Evolutionary conservation across 2,329 filamentous ascomycete species (phyloP).

Genomic region (Cordyceps cicadae): DNA sequence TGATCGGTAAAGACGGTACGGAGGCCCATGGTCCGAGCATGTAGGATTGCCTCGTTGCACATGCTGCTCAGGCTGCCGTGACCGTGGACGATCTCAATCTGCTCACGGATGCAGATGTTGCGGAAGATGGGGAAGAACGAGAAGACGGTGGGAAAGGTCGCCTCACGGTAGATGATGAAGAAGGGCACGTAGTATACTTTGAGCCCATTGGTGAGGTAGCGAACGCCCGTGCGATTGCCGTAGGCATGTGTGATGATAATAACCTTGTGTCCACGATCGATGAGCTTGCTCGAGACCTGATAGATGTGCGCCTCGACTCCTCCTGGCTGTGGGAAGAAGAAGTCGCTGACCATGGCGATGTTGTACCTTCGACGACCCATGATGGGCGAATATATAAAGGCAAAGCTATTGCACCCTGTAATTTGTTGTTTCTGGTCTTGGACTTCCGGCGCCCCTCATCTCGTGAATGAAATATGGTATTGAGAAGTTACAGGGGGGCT

Average conservation of each 20-base stretch:
- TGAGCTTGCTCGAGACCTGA: slow-evolving; percentile 90
- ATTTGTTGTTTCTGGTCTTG: neutral
- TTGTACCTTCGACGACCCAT: slow-evolving; percentile 54
- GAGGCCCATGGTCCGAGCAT: slow-evolving; percentile 91
- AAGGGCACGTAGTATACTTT: slow-evolving; percentile 99
- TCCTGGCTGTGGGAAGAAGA: slow-evolving; percentile 97
- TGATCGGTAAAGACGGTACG: slow-evolving; percentile 97
- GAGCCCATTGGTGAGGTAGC: slow-evolving; percentile 93
- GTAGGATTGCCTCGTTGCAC: slow-evolving; percentile 89
- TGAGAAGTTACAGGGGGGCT: slow-evolving; percentile 1
- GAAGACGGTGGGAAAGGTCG: slow-evolving; percentile 93
- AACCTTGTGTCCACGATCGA: slow-evolving; percentile 95
- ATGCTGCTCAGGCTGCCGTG: slow-evolving; percentile 89
- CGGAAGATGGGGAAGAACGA: slow-evolving; percentile 98
- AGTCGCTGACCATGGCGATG: slow-evolving; percentile 93
- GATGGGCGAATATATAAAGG: slow-evolving; percentile 19
- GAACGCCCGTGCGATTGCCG: slow-evolving; percentile 79
- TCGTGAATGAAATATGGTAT: neutral
- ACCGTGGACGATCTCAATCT: slow-evolving; percentile 96
- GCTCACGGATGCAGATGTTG: slow-evolving; percentile 89
- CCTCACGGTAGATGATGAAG: slow-evolving; percentile 86
- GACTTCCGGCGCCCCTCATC: neutral
- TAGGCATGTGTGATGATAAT: slow-evolving; percentile 97
- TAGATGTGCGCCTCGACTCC: slow-evolving; percentile 98
- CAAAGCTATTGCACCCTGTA: neutral